Base-by-base conservation (phyloP, 768 basidiomycete species). In the Daedalea quercina region DNA sequence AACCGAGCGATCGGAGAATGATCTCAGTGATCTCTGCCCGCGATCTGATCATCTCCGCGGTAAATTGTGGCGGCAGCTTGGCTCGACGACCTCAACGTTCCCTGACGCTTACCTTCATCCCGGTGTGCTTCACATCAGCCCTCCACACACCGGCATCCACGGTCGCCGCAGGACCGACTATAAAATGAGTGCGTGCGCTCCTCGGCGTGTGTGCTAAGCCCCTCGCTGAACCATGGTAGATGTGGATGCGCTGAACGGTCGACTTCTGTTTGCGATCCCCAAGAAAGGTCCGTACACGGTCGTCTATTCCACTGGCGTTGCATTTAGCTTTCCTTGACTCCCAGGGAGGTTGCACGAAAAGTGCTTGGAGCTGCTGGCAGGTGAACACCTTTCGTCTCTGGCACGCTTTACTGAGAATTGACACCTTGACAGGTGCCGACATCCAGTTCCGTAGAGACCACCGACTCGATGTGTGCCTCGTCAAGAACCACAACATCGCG, bases 201-300 rank as follows among this genome's bases (percentile, higher is more conserved):
- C 15, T 8, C 19, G 37, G 9, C 11, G 25, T 33, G 26, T 19
- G 9, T n/a, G 11, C 28, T 19, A 3, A 28, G 9, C 12, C 28
- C 20, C 24, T 26, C 46, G 26, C 28, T 33, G 20, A 26, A 47
- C 23, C n/a, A 47, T 19, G 23, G 4, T 73, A 81, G 84, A 93
- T 67, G 66, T 78, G n/a, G 90, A 93, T 58, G 71, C 84, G 19
- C 77, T 98, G 50, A 78, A 90, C 55, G 93, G 91, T 44, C 82
- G 94, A 41, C 65, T 95, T 55, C 75, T 99, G 35, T 95, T 99
- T 60, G 95, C 94, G 9, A 90, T 99, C 60, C 95, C 95, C 1
- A 98, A 98, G 76, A 99, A 98, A 81, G 95, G 95, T 85, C 57
- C 44, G 58, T 61, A 12, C 15, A 13, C 19, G 23, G 42, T 24